phyloP scores from a whole-genome alignment of 345 rosid genomes.

The Populus ilicifolia region DNA sequence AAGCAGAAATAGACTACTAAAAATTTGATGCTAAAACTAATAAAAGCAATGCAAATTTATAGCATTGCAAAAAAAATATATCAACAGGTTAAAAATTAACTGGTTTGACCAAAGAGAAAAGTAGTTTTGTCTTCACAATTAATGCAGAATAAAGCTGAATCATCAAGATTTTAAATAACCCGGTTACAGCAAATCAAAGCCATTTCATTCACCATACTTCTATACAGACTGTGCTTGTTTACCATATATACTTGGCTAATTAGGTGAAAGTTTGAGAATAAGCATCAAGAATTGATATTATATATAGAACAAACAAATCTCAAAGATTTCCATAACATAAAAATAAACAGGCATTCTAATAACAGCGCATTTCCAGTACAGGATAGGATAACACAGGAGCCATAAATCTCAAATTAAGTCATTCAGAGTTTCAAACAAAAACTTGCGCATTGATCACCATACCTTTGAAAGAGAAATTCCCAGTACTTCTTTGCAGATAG shows the following conservation, averaged over 20 bases:
- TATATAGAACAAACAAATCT: neutral
- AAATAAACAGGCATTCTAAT: neutral
- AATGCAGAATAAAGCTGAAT: neutral
- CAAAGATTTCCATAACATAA: neutral
- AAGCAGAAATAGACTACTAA: neutral
- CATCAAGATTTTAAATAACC: too few relatives aligned
- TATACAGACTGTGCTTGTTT: neutral
- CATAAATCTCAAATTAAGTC: neutral
- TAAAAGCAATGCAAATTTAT: neutral
- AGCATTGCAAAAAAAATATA: too few relatives aligned
- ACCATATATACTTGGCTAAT: neutral
- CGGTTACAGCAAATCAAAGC: neutral
- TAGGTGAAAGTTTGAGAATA: constrained; percentile 1
- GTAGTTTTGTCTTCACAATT: neutral
- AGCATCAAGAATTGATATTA: neutral
- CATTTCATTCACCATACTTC: neutral
- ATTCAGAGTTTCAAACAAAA: neutral
- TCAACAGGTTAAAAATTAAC: too few relatives aligned
- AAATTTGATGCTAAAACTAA: neutral
- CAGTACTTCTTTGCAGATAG: constrained; percentile 63
- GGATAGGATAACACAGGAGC: neutral
- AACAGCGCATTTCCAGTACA: neutral
- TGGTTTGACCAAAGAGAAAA: too few relatives aligned
- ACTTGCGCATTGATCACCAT: constrained; percentile 13
- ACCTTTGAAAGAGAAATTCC: constrained; percentile 80